Evolutionary conservation across 345 rosid genomes (phyloP).

Genomic region (Pelargonium nanum): DNA sequence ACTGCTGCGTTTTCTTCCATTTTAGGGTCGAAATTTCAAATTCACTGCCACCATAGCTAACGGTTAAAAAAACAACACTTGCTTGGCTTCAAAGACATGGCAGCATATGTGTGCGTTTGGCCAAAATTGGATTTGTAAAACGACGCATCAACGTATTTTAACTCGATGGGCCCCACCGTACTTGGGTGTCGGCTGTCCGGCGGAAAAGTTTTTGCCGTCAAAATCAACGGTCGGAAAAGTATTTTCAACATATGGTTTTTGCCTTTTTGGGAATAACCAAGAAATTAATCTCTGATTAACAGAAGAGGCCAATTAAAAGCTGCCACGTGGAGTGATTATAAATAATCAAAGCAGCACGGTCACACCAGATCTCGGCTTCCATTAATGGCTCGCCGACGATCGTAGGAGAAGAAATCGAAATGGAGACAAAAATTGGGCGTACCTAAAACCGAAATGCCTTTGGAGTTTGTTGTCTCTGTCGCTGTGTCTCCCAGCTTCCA

Average conservation of each 20-base stretch:
- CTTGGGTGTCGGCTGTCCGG: background rate
- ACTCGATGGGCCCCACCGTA: background rate
- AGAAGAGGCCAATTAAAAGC: background rate
- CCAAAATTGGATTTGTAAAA: background rate
- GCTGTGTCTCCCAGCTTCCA: no score
- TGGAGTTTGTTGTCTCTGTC: background rate
- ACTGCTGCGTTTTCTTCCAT: conserved; percentile 2
- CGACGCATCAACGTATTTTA: background rate
- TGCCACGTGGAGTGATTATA: background rate
- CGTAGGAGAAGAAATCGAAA: background rate
- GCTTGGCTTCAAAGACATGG: conserved; percentile 17
- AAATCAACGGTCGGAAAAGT: background rate
- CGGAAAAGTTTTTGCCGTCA: no score
- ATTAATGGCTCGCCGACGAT: no score
- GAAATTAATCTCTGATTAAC: background rate
- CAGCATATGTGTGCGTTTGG: background rate
- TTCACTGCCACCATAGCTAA: background rate
- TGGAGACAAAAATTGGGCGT: background rate
- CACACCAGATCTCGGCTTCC: no score
- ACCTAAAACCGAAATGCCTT: background rate
- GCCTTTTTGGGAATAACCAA: no score
- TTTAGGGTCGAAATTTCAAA: background rate
- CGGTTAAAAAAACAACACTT: conserved; percentile 6
- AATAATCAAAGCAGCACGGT: no score
- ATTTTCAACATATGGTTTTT: no score